Percentiles rank a stretch among this genome's conserved stretches.
phyloP scores from a whole-genome alignment of 208 protist species.

The Trichomonas tenax region DNA sequence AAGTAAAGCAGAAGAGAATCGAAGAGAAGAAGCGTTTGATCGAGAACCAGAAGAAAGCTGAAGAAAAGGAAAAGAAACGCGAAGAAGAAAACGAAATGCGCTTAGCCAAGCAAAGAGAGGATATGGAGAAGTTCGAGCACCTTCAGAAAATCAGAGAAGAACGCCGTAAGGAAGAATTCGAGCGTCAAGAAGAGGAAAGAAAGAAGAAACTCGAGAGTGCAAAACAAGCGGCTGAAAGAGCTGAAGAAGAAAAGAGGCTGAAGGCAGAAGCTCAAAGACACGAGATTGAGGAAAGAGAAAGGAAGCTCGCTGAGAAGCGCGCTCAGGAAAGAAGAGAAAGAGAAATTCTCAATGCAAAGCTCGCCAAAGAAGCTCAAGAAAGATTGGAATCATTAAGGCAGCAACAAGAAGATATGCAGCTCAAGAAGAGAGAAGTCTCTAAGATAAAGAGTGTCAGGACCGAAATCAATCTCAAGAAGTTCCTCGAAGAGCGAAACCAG shows the following conservation, averaged over 20 bases:
- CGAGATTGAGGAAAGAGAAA: background rate
- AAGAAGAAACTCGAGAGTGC: background rate
- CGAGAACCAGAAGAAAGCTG: background rate
- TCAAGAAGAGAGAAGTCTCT: background rate
- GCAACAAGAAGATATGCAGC: background rate
- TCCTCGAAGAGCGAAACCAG: background rate
- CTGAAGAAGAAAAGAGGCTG: background rate
- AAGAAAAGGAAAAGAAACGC: background rate
- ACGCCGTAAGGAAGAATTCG: background rate
- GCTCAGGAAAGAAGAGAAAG: background rate
- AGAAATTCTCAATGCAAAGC: background rate
- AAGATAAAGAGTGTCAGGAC: background rate
- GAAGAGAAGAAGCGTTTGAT: background rate
- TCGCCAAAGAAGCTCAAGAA: background rate
- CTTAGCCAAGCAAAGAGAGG: background rate
- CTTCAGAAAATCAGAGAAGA: background rate
- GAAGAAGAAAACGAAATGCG: background rate
- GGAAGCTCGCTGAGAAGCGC: background rate
- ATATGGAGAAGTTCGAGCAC: background rate
- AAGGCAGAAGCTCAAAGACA: background rate
- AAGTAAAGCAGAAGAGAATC: background rate
- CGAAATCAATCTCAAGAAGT: background rate
- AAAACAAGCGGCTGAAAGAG: background rate
- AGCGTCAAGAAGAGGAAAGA: background rate
- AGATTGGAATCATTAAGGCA: background rate